Conservation (phyloP, 768 basidiomycete species). For the Cantharellus cinnabarinus region DNA sequence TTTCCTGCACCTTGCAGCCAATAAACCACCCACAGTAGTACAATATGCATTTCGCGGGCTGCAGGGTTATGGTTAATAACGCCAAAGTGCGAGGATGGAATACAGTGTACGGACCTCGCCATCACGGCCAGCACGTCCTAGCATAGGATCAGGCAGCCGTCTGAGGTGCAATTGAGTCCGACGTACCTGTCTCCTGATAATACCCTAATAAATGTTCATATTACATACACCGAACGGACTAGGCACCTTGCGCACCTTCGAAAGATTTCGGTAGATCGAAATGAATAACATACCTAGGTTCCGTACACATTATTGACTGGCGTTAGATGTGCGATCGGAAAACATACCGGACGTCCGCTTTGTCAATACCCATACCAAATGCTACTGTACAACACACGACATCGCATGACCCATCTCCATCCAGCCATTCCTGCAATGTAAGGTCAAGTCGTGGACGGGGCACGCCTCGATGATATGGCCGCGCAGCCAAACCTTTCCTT, state of each 20-base stretch:
- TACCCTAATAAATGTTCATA: slow-evolving; percentile 29
- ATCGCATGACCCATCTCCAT: slow-evolving; percentile 35
- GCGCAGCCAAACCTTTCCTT: slow-evolving; percentile 41
- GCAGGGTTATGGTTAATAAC: not conserved
- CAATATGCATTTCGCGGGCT: slow-evolving; percentile 65
- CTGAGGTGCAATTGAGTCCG: not conserved
- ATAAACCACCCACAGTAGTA: slow-evolving; percentile 45
- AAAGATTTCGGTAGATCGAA: slow-evolving; percentile 68
- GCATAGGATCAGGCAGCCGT: not conserved
- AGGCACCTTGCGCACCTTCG: slow-evolving; percentile 32
- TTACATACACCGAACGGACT: not conserved
- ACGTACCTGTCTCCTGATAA: slow-evolving; percentile 67
- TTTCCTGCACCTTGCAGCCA: not conserved
- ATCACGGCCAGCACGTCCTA: slow-evolving; percentile 65
- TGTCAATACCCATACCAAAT: slow-evolving; percentile 77
- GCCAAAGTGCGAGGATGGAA: not conserved
- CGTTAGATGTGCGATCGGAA: not conserved
- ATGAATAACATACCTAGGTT: slow-evolving; percentile 48
- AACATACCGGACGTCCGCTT: slow-evolving; percentile 41
- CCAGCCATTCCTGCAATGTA: slow-evolving; percentile 36
- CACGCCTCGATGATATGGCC: slow-evolving; percentile 59
- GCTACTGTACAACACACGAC: slow-evolving; percentile 69
- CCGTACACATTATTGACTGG: not conserved
- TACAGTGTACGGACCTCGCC: slow-evolving; percentile 30
- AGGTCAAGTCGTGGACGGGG: slow-evolving; percentile 29